Evolutionary conservation across 495 filamentous ascomycete genomes (phyloP).

Genomic region (Penicillium argentinense): DNA sequence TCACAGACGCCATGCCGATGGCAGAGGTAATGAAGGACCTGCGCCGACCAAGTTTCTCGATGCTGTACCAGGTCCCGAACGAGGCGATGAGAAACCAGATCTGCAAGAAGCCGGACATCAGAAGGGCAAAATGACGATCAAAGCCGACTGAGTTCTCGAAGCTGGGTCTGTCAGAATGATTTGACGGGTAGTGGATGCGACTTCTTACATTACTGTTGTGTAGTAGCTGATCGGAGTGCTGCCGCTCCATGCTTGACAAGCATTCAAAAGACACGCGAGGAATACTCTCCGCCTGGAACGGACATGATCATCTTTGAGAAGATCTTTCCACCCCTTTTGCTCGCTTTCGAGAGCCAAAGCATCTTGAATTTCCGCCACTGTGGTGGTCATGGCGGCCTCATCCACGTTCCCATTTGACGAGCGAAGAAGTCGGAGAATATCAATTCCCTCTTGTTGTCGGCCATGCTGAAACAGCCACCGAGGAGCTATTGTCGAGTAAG

Average conservation of each 20-base stretch:
- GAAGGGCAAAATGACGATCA: slow-evolving; percentile 15
- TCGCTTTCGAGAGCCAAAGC: slow-evolving; percentile 13
- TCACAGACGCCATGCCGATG: slow-evolving; percentile 21
- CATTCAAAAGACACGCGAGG: slow-evolving; percentile 21
- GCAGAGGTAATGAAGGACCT: slow-evolving; percentile 24
- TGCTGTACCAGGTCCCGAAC: slow-evolving; percentile 30
- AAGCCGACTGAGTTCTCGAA: slow-evolving; percentile 28
- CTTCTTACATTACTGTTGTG: slow-evolving; percentile 10
- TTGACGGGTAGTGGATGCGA: too few species aligned
- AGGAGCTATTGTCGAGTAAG: slow-evolving; percentile 22
- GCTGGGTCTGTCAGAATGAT: neutral
- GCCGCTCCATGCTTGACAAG: slow-evolving; percentile 31
- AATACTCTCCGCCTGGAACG: slow-evolving; percentile 13
- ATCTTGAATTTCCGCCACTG: slow-evolving; percentile 14
- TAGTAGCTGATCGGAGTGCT: slow-evolving; percentile 20
- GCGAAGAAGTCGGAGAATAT: slow-evolving; percentile 37
- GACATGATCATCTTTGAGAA: slow-evolving; percentile 23
- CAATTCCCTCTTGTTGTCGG: slow-evolving; percentile 27
- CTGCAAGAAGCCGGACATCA: slow-evolving; percentile 30
- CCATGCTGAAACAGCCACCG: slow-evolving; percentile 28
- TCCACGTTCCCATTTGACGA: slow-evolving; percentile 15
- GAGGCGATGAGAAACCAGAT: slow-evolving; percentile 29
- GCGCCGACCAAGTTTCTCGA: slow-evolving; percentile 20
- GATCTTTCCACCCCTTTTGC: slow-evolving; percentile 23
- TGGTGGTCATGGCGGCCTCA: slow-evolving; percentile 11